A percentile compares a stretch with the other conserved stretches of the same genome.
Conservation (phyloP, 768 basidiomycete species). For the Candolleomyces eurysporus region DNA sequence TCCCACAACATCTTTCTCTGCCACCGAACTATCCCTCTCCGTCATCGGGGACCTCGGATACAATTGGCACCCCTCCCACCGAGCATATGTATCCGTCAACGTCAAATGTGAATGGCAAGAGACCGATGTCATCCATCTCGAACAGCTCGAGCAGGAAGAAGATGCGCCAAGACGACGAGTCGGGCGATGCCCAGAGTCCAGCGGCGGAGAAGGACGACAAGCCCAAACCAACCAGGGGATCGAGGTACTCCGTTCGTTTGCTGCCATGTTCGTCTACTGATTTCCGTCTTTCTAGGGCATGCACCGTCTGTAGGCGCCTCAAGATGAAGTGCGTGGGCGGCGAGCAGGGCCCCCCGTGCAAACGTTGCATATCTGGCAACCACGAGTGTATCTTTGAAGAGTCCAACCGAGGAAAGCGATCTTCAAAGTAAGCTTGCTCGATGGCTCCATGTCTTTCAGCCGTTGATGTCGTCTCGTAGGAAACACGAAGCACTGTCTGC, state of each 20-base stretch:
- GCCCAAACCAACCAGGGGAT: slow-evolving; percentile 84
- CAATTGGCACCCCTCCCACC: slow-evolving; percentile 69
- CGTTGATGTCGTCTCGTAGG: slow-evolving; percentile 41
- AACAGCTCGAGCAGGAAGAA: slow-evolving; percentile 52
- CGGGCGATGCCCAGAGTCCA: slow-evolving; percentile 48
- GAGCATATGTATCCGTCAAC: slow-evolving; percentile 56
- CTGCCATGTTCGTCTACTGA: neutral
- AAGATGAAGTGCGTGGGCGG: slow-evolving; percentile 95
- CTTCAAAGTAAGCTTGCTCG: slow-evolving; percentile 62
- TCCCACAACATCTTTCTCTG: slow-evolving; percentile 54
- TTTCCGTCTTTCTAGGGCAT: slow-evolving; percentile 56
- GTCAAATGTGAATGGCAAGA: slow-evolving; percentile 60
- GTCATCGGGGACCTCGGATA: slow-evolving; percentile 77
- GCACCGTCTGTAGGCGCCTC: slow-evolving; percentile 85
- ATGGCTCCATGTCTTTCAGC: slow-evolving; percentile 12
- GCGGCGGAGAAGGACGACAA: slow-evolving; percentile 66
- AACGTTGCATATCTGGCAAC: slow-evolving; percentile 72
- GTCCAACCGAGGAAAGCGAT: slow-evolving; percentile 90
- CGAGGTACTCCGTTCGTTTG: slow-evolving; percentile 50
- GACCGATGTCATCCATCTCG: slow-evolving; percentile 53
- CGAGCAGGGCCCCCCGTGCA: slow-evolving; percentile 89
- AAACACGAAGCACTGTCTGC: slow-evolving; percentile 82
- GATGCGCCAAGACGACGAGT: slow-evolving; percentile 59
- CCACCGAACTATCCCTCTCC: slow-evolving; percentile 69
- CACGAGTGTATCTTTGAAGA: slow-evolving; percentile 98